Conservation (phyloP, 1,139 yeast species). For the Zygosaccharomyces pseudobailii region DNA sequence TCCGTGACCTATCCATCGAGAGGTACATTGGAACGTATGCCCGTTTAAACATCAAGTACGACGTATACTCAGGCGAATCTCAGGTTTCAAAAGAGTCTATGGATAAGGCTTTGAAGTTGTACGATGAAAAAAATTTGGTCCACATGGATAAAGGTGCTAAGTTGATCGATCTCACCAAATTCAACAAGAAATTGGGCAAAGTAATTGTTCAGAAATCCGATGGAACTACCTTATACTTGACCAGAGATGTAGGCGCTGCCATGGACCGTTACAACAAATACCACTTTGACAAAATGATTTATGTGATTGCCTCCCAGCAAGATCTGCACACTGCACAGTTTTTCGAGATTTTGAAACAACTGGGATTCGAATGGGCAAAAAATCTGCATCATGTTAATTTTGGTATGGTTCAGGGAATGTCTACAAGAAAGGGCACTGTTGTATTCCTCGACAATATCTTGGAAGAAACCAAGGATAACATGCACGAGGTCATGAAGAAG, state of each 20-base stretch:
- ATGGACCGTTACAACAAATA: conserved; percentile 79
- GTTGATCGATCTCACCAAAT: conserved; percentile 77
- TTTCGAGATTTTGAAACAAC: conserved; percentile 87
- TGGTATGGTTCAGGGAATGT: conserved; percentile 99
- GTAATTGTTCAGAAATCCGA: conserved; percentile 91
- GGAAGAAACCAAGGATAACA: conserved; percentile 89
- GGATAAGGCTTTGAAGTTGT: conserved; percentile 57
- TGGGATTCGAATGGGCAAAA: conserved; percentile 88
- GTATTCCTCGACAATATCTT: conserved; percentile 92
- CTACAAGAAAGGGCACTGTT: conserved; percentile 97
- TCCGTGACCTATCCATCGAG: conserved; percentile 84
- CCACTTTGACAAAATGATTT: conserved; percentile 92
- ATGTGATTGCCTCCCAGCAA: conserved; percentile 94
- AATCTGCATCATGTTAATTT: conserved; percentile 79
- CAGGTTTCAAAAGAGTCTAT: conserved; percentile 76
- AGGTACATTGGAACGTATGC: conserved; percentile 85
- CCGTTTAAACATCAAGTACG: conserved; percentile 84
- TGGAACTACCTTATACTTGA: conserved; percentile 90
- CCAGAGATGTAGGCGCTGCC: conserved; percentile 98
- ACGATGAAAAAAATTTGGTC: conserved; percentile 66
- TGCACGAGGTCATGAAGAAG: conserved; percentile 97
- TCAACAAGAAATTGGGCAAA: conserved; percentile 91
- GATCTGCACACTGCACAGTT: conserved; percentile 93
- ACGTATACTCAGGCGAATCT: conserved; percentile 91
- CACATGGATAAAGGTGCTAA: conserved; percentile 90